Percentiles rank a stretch among this genome's conserved stretches.
Conservation (phyloP, 768 basidiomycete species). For the Phylloporus arenicola region DNA sequence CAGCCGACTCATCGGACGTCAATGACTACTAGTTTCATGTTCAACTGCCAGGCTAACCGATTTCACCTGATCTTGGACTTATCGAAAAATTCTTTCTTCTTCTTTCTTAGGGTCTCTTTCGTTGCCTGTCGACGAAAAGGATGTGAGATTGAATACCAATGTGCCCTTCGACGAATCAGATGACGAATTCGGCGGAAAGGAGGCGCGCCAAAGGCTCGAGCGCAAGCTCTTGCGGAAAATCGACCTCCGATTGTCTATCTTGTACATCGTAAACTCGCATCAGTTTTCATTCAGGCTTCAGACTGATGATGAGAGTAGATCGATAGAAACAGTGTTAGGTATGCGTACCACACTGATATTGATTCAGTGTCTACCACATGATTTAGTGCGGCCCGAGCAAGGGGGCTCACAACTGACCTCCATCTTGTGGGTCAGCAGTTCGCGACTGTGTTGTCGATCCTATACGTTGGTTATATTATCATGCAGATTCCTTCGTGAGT, state of each 20-base stretch:
- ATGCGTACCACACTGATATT: constrained; percentile 12
- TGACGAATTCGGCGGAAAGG: constrained; percentile 46
- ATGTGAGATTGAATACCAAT: neutral
- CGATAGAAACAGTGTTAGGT: constrained; percentile 69
- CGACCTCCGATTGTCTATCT: constrained; percentile 51
- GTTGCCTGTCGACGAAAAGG: constrained; percentile 4
- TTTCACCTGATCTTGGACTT: neutral
- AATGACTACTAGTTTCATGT: neutral
- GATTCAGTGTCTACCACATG: neutral
- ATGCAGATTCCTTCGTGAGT: constrained; percentile 39
- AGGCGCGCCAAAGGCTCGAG: constrained; percentile 44
- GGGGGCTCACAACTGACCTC: constrained; percentile 63
- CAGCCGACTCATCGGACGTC: no score
- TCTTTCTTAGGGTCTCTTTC: constrained; percentile 1
- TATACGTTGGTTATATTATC: constrained; percentile 53
- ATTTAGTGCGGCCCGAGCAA: constrained; percentile 58
- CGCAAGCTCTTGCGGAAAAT: constrained; percentile 50
- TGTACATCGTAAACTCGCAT: constrained; percentile 30
- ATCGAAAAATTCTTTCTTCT: neutral
- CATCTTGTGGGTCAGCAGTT: constrained; percentile 57
- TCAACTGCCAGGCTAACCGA: neutral
- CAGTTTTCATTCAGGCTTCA: neutral
- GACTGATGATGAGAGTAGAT: constrained; percentile 35
- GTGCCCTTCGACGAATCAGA: constrained; percentile 18
- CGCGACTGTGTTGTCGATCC: constrained; percentile 60